Conservation (phyloP, 805 yeast genomes). For the Wickerhamiella sorbophila region DNA sequence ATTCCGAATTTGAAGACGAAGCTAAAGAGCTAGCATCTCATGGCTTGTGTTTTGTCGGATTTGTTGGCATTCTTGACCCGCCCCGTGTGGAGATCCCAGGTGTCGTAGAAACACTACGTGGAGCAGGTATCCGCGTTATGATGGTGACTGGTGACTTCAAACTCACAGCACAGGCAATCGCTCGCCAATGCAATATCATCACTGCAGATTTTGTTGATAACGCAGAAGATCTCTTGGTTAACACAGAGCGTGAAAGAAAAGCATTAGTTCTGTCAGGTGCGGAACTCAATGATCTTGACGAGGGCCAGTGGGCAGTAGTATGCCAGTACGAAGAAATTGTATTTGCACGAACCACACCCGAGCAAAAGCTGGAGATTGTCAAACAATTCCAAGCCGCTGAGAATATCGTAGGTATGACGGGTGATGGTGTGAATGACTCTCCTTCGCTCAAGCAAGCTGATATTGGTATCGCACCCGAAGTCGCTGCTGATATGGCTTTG, state of each 20-base stretch:
- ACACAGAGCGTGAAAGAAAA: not conserved
- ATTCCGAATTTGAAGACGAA: not conserved
- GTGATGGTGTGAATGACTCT: slow-evolving; percentile 95
- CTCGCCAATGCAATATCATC: slow-evolving; percentile 37
- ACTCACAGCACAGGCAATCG: slow-evolving; percentile 34
- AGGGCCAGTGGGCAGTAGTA: slow-evolving; percentile 32
- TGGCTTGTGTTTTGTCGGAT: slow-evolving; percentile 60
- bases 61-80: slow-evolving; percentile 91
- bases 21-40: slow-evolving; percentile 8
- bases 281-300: slow-evolving; percentile 11
- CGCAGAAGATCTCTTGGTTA: not conserved
- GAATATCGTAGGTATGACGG: slow-evolving; percentile 95
- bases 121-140: slow-evolving; percentile 87
- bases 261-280: slow-evolving; percentile 8
- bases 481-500: slow-evolving; percentile 87
- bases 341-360: slow-evolving; percentile 27
- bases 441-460: slow-evolving; percentile 90
- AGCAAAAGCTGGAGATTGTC: slow-evolving; percentile 35
- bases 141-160: slow-evolving; percentile 69
- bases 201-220: not conserved
- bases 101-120: slow-evolving; percentile 57
- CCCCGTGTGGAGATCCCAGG: slow-evolving; percentile 71
- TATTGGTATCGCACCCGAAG: slow-evolving; percentile 75
- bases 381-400: slow-evolving; percentile 46
- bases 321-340: slow-evolving; percentile 30